A percentile compares a stretch with the other conserved stretches of the same genome.
These are phyloP conservation scores for Pluteus cervinus DNA, from an alignment of 768 basidiomycete species.

Conservation along the genomic window DNA sequence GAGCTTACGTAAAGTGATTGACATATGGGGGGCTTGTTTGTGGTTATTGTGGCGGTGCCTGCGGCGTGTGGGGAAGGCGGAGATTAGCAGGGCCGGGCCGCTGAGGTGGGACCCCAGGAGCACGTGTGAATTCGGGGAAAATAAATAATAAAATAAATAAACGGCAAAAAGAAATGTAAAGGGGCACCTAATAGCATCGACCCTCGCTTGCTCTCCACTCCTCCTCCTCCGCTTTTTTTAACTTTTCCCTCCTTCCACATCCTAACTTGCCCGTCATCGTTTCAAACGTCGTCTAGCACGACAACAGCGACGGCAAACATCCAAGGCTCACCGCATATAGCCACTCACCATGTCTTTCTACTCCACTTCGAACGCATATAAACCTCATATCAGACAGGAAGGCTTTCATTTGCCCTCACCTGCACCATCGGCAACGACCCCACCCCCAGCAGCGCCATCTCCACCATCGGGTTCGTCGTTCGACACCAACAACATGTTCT, in stretches of 20 bases:
- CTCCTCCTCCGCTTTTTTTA: not conserved
- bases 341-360: constrained; percentile 31
- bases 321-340: too few species aligned
- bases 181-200: not conserved
- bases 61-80: not conserved
- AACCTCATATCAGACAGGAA: constrained; percentile 62
- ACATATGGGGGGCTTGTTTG: too few species aligned
- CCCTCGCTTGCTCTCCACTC: not conserved
- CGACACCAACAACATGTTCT: constrained; percentile 25
- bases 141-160: not conserved
- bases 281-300: not conserved
- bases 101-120: constrained; percentile 1
- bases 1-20: too few species aligned
- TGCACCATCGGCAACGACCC: constrained; percentile 19
- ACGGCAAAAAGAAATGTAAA: not conserved
- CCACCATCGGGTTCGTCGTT: constrained; percentile 16
- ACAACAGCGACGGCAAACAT: too few species aligned
- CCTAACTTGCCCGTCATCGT: constrained; percentile 1
- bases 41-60: not conserved
- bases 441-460: constrained; percentile 19
- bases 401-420: constrained; percentile 65
- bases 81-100: constrained; percentile 7
- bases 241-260: not conserved
- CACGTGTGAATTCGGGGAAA: constrained; percentile 1
- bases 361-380: constrained; percentile 32